Evolutionary conservation across 78 protist genomes (phyloP).

Genomic region (Ministeria vibrans): DNA sequence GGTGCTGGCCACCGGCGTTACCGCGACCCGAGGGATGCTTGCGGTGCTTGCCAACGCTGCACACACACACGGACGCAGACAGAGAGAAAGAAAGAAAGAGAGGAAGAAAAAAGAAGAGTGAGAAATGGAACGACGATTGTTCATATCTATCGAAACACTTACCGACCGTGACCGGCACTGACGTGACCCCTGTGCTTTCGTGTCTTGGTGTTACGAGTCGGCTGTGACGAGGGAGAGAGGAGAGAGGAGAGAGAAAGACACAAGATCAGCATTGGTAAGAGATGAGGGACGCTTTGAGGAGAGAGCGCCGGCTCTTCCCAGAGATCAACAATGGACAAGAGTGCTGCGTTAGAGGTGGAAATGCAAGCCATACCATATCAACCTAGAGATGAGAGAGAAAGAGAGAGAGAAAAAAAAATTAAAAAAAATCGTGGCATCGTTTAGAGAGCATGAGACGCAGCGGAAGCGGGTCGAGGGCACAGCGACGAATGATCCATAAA

Average conservation of each 20-base stretch:
- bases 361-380: not conserved
- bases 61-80: not conserved
- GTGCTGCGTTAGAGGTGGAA: not conserved
- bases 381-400: not conserved
- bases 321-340: not conserved
- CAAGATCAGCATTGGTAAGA: not conserved
- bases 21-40: conserved; percentile 99
- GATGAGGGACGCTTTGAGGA: not conserved
- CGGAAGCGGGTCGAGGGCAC: too few relatives aligned
- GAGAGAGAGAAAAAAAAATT: not conserved
- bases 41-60: conserved; percentile 87
- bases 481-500: too few relatives aligned
- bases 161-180: conserved; percentile 88
- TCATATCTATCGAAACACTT: not conserved
- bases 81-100: not conserved
- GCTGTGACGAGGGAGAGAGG: not conserved
- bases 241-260: not conserved
- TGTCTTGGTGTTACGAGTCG: conserved; percentile 54
- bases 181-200: conserved; percentile 79
- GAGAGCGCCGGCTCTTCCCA: not conserved
- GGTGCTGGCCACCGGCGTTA: conserved; percentile 99
- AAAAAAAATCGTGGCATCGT: not conserved
- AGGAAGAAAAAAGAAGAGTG: too few relatives aligned
- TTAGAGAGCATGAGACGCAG: not conserved
- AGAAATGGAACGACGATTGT: not conserved